phyloP scores from a whole-genome alignment of 176 grass and related monocot genomes.

The Eremochloa ophiuroides region DNA sequence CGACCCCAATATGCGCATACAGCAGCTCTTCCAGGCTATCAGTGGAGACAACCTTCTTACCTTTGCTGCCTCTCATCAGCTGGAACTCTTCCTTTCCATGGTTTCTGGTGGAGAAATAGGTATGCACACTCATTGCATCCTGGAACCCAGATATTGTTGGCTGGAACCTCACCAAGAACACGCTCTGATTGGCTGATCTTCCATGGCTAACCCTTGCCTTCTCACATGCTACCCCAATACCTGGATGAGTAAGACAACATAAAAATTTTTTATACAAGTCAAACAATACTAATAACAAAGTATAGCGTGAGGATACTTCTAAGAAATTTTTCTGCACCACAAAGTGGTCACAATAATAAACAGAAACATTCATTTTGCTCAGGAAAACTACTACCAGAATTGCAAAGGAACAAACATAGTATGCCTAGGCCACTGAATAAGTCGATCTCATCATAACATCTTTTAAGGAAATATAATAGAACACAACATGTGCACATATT shows the following conservation, averaged over 20 bases:
- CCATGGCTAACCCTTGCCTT: slow-evolving; percentile 50
- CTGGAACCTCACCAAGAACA: slow-evolving; percentile 63
- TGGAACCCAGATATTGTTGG: slow-evolving; percentile 79
- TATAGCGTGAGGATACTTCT: neutral
- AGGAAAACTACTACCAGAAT: neutral
- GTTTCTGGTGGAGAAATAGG: slow-evolving; percentile 44
- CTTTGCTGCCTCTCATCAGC: slow-evolving; percentile 26
- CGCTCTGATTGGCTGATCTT: slow-evolving; percentile 46
- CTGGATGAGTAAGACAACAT: slow-evolving; percentile 31
- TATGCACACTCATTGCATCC: slow-evolving; percentile 56
- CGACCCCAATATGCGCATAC: slow-evolving; percentile 53
- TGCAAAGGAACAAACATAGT: neutral
- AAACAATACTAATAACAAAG: neutral
- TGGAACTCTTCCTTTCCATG: slow-evolving; percentile 60
- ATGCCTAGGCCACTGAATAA: neutral
- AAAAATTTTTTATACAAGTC: neutral
- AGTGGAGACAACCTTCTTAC: slow-evolving; percentile 20
- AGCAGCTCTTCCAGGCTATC: slow-evolving; percentile 48
- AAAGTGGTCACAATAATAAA: neutral
- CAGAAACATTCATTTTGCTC: neutral
- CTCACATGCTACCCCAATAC: slow-evolving; percentile 43
- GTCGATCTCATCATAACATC: neutral
- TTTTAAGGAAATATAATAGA: neutral
- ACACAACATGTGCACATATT: neutral
- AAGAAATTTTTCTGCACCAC: neutral